These are phyloP conservation scores for Hyphodiscus hymeniophilus DNA, from an alignment of 495 filamentous ascomycete species.

Conservation along the genomic window DNA sequence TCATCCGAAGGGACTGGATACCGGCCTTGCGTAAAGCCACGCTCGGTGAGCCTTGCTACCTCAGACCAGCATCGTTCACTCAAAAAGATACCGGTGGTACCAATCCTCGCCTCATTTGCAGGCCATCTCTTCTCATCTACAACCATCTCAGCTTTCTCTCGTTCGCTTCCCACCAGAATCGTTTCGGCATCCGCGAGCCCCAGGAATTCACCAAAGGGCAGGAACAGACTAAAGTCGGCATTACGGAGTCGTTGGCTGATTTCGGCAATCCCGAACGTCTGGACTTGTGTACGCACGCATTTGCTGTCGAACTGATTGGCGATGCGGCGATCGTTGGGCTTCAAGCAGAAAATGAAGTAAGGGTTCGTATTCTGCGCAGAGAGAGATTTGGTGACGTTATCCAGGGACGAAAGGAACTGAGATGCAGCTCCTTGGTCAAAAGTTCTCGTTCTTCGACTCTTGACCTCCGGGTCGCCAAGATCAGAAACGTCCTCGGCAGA, in stretches of 20 bases:
- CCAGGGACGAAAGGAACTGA: slow-evolving; percentile 83
- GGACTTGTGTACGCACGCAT: slow-evolving; percentile 88
- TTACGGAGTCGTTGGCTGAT: slow-evolving; percentile 88
- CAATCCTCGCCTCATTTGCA: slow-evolving; percentile 80
- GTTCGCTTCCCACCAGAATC: slow-evolving; percentile 81
- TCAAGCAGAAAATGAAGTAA: slow-evolving; percentile 95
- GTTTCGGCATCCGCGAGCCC: slow-evolving; percentile 77
- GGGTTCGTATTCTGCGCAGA: slow-evolving; percentile 75
- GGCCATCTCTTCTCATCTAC: slow-evolving; percentile 88
- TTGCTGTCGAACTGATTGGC: slow-evolving; percentile 99
- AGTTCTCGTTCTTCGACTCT: slow-evolving; percentile 31
- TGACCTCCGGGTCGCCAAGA: slow-evolving; percentile 32
- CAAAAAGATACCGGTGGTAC: slow-evolving; percentile 88
- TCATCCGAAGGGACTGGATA: slow-evolving; percentile 38
- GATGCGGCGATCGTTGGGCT: slow-evolving; percentile 94
- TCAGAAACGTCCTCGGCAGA: slow-evolving; percentile 45
- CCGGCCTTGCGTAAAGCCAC: slow-evolving; percentile 39
- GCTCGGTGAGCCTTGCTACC: slow-evolving; percentile 67
- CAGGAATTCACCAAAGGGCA: slow-evolving; percentile 93
- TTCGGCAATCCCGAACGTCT: slow-evolving; percentile 93
- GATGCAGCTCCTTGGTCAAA: slow-evolving; percentile 78
- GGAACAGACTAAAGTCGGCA: slow-evolving; percentile 90
- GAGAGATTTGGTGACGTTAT: slow-evolving; percentile 79
- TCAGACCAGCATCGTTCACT: slow-evolving; percentile 94
- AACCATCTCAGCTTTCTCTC: slow-evolving; percentile 83